A percentile compares a stretch with the other conserved stretches of the same genome.
phyloP scores from a whole-genome alignment of 306 rosid genomes.

The Boehmeria nivea region DNA sequence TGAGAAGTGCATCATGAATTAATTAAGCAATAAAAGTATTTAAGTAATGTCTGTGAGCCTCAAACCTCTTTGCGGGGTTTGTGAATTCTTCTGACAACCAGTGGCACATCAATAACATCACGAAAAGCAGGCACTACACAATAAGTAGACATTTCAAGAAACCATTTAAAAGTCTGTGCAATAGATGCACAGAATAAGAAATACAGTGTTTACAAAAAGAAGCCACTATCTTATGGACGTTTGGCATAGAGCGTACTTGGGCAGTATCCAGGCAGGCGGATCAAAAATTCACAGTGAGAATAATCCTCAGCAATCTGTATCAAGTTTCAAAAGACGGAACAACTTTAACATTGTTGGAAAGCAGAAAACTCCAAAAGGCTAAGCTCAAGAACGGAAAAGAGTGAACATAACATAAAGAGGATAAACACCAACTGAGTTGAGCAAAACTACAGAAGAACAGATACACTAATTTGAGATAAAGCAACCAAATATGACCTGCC shows the following conservation, averaged over 20 bases:
- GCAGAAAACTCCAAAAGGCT: no score
- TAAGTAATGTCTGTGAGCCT: conserved; percentile 7
- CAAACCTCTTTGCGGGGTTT: conserved; percentile 84
- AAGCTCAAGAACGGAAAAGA: conserved; percentile 5
- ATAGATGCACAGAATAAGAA: neutral
- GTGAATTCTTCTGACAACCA: conserved; percentile 89
- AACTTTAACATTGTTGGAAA: conserved; percentile 21
- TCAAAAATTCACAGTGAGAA: conserved; percentile 90
- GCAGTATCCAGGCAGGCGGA: conserved; percentile 97
- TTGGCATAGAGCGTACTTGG: conserved; percentile 56
- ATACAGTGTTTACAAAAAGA: conserved; percentile 1
- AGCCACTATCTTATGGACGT: conserved; percentile 5
- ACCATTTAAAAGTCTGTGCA: neutral
- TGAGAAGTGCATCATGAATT: conserved; percentile 8
- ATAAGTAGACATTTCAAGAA: conserved; percentile 11
- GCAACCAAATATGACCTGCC: conserved; percentile 64
- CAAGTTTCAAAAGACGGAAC: conserved; percentile 6
- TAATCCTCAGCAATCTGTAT: conserved; percentile 92
- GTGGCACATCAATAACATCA: conserved; percentile 83
- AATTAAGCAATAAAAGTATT: conserved; percentile 20
- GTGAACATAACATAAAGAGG: neutral
- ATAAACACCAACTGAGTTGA: neutral
- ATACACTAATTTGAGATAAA: conserved; percentile 10
- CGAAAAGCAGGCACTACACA: conserved; percentile 93
- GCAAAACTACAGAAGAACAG: conserved; percentile 2